These are phyloP conservation scores for Beta macrorhiza DNA, from an alignment of 179 eudicot genomes.

Conservation along the genomic window DNA sequence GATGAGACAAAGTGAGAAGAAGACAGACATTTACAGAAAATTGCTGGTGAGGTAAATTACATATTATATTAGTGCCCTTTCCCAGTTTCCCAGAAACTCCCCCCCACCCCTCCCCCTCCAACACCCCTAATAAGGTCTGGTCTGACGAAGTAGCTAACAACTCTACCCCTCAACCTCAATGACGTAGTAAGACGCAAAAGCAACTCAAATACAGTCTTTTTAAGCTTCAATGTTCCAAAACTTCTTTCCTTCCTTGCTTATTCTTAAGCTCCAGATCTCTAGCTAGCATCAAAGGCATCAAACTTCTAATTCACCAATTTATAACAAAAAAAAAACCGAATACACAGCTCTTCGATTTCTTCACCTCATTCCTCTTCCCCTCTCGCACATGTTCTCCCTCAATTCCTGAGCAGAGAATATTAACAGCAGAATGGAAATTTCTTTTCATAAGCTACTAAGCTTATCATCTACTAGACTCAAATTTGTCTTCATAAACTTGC, in stretches of 20 bases:
- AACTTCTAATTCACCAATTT: neutral
- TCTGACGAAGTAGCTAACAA: no score
- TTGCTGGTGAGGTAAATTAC: no score
- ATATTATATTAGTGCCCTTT: no score
- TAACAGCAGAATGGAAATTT: neutral
- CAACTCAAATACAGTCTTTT: no score
- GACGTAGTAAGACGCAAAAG: no score
- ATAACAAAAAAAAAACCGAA: neutral
- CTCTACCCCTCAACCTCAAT: no score
- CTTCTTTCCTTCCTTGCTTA: neutral
- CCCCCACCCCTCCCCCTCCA: no score
- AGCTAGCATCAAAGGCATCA: neutral
- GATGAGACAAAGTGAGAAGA: no score
- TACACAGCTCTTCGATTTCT: neutral
- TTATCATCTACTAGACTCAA: neutral
- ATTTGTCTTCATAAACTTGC: neutral
- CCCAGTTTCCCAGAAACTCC: no score
- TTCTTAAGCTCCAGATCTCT: neutral
- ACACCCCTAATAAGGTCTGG: no score
- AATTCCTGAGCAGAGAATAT: neutral
- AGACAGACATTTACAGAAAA: no score
- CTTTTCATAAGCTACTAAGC: neutral
- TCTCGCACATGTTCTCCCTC: neutral
- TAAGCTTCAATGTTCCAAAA: no score
- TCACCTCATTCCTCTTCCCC: neutral